These are phyloP conservation scores for Inosperma sp. DNA, from an alignment of 768 basidiomycete genomes.

Conservation along the genomic window DNA sequence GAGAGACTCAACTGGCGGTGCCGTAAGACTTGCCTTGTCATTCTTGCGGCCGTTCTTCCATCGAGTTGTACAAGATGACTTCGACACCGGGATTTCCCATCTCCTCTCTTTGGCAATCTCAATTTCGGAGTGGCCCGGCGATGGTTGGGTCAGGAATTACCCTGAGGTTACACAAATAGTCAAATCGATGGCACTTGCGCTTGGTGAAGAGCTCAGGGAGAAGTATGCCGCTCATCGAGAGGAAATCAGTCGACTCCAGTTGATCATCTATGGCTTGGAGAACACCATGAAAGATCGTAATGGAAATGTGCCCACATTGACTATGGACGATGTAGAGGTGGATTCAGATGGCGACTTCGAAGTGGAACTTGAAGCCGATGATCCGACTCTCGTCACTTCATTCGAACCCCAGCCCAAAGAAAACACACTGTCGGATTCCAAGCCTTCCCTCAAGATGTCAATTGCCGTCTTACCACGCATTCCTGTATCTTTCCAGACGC, in stretches of 20 bases:
- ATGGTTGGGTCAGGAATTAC: slow-evolving; percentile 64
- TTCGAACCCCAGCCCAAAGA: slow-evolving; percentile 2
- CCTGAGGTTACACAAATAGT: slow-evolving; percentile 57
- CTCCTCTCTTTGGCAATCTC: slow-evolving; percentile 41
- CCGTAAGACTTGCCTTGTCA: slow-evolving; percentile 61
- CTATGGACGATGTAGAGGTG: slow-evolving; percentile 13
- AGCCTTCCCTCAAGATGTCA: slow-evolving; percentile 18
- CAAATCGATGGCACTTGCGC: slow-evolving; percentile 51
- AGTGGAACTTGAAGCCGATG: slow-evolving; percentile 20
- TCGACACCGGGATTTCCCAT: slow-evolving; percentile 31
- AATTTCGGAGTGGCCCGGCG: slow-evolving; percentile 63
- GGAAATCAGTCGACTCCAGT: slow-evolving; percentile 47
- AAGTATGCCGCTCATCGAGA: slow-evolving; percentile 30
- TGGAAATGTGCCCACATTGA: slow-evolving; percentile 1
- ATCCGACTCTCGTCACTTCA: slow-evolving; percentile 23
- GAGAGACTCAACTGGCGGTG: slow-evolving; percentile 61
- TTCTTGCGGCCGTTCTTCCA: slow-evolving; percentile 73
- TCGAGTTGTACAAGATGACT: slow-evolving; percentile 37
- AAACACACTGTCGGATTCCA: background rate
- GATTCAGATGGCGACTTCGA: slow-evolving; percentile 23
- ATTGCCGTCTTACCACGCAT: slow-evolving; percentile 19
- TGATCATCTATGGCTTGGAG: slow-evolving; percentile 44
- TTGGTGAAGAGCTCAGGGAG: slow-evolving; percentile 63
- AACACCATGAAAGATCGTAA: slow-evolving; percentile 17
- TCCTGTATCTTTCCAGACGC: slow-evolving; percentile 26